These are phyloP conservation scores for Microbotryum scabiosae DNA, from an alignment of 1,284 basidiomycete genomes.

Conservation along the genomic window DNA sequence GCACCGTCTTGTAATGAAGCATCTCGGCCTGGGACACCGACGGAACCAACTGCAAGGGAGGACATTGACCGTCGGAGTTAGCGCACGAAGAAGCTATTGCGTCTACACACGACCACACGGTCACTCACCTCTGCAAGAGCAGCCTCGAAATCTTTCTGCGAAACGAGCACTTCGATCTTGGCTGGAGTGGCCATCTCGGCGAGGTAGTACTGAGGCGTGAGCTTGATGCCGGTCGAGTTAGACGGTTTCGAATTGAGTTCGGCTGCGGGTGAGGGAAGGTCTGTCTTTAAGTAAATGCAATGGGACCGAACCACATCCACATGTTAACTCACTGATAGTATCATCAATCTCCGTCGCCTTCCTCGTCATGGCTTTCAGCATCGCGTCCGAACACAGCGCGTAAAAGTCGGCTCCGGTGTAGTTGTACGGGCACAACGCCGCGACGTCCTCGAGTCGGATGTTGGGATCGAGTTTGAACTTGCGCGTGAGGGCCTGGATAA, in stretches of 20 bases:
- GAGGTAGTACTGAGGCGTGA: constrained; percentile 89
- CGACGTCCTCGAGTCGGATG: constrained; percentile 59
- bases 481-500: constrained; percentile 80
- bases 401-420: constrained; percentile 98
- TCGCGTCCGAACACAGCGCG: constrained; percentile 90
- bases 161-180: constrained; percentile 71
- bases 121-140: constrained; percentile 53
- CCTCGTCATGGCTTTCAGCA: constrained; percentile 88
- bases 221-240: constrained; percentile 45
- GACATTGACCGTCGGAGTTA: background rate
- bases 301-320: too few species aligned
- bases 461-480: constrained; percentile 76
- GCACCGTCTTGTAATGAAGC: constrained; percentile 58
- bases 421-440: constrained; percentile 77
- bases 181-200: constrained; percentile 66
- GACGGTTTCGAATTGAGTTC: constrained; percentile 47
- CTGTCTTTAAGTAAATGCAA: background rate
- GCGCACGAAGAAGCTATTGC: background rate
- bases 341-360: constrained; percentile 72
- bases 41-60: constrained; percentile 52
- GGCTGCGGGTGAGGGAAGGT: constrained; percentile 39
- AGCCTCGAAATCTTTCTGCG: constrained; percentile 60
- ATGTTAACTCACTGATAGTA: constrained; percentile 51
- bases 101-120: background rate
- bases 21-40: constrained; percentile 85